Percentiles rank a stretch among this genome's conserved stretches.
These are phyloP conservation scores for Quercus dentata DNA, from an alignment of 306 rosid species.

Conservation along the genomic window DNA sequence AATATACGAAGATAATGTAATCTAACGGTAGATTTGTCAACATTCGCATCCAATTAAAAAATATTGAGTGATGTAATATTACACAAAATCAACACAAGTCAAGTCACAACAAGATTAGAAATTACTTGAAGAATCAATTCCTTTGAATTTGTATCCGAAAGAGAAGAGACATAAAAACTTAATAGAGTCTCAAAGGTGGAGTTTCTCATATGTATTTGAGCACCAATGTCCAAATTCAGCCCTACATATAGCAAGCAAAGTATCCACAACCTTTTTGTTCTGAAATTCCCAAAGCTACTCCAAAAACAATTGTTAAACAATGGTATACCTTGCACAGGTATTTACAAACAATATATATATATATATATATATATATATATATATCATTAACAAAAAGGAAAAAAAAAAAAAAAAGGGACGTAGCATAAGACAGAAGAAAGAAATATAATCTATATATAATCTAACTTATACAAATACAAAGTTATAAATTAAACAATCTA, in stretches of 20 bases:
- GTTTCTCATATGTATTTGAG: constrained; percentile 57
- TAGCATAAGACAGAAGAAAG: constrained; percentile 7
- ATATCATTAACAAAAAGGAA: too few species aligned
- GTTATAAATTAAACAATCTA: not conserved
- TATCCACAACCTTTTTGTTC: constrained; percentile 81
- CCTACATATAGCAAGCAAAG: constrained; percentile 78
- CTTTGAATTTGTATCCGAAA: constrained; percentile 66
- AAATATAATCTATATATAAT: constrained; percentile 4
- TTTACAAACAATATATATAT: not conserved
- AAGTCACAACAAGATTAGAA: not conserved
- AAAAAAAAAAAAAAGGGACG: constrained; percentile 5
- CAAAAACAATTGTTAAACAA: constrained; percentile 66
- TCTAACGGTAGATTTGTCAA: too few species aligned
- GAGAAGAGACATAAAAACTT: constrained; percentile 71
- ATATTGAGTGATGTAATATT: too few species aligned
- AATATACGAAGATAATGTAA: too few species aligned
- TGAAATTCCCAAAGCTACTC: constrained; percentile 68
- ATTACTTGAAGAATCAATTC: constrained; percentile 75
- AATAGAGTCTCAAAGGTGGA: constrained; percentile 62
- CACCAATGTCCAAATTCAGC: constrained; percentile 72
- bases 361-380: too few species aligned
- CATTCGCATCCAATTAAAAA: too few species aligned
- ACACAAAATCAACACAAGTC: constrained; percentile 1
- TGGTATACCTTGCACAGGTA: constrained; percentile 57
- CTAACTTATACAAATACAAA: not conserved